Conservation (phyloP, 306 rosid genomes). For the Arachis hypogaea region DNA sequence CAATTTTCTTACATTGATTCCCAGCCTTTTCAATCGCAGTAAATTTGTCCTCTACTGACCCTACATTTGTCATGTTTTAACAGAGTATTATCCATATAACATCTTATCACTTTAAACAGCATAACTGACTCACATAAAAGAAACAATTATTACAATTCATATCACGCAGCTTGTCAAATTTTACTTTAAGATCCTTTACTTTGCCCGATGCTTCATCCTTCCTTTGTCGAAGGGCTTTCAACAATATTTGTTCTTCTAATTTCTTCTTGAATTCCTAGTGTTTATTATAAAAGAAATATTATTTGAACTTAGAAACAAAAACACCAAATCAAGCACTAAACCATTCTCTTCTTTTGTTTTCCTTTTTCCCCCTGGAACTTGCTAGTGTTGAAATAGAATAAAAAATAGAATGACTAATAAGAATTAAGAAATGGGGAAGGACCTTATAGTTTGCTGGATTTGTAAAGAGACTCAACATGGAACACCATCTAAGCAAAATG, state of each 20-base stretch:
- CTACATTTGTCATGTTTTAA: conserved; percentile 48
- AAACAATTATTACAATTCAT: conserved; percentile 36
- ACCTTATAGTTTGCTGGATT: too few species aligned
- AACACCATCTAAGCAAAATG: too few species aligned
- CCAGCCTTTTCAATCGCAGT: conserved; percentile 72
- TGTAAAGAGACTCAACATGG: too few species aligned
- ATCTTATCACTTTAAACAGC: conserved; percentile 29
- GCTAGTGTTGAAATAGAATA: background rate
- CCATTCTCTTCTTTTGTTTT: background rate
- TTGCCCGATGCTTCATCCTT: conserved; percentile 58
- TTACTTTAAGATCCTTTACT: conserved; percentile 55
- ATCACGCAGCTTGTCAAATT: conserved; percentile 77
- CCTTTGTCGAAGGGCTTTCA: conserved; percentile 52
- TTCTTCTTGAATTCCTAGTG: background rate
- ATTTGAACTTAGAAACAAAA: background rate
- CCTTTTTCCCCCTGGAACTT: background rate
- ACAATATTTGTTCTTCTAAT: background rate
- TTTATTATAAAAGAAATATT: background rate
- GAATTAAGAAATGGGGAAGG: too few species aligned
- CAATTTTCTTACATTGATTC: conserved; percentile 60
- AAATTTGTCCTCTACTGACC: conserved; percentile 66
- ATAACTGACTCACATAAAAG: conserved; percentile 19
- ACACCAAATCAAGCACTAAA: background rate
- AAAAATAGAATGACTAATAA: too few species aligned
- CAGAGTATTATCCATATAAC: conserved; percentile 31